Percentiles rank a stretch among this genome's conserved stretches.
These are phyloP conservation scores for Groenewaldozyma salmanticensis DNA, from an alignment of 805 yeast genomes.

Conservation along the genomic window DNA sequence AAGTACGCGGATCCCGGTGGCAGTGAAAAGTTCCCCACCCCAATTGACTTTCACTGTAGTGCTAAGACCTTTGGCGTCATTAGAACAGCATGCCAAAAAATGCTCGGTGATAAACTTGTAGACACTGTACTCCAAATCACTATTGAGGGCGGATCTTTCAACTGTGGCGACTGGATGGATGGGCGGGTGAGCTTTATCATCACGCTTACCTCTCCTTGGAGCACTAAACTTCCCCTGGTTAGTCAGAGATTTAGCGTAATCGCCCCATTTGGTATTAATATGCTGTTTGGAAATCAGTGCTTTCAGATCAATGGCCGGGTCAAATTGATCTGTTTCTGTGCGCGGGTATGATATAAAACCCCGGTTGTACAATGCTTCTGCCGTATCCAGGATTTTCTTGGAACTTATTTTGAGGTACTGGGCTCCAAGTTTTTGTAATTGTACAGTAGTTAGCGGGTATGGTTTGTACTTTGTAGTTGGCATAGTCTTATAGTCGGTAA, in stretches of 20 bases:
- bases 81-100: slow-evolving; percentile 85
- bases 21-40: slow-evolving; percentile 65
- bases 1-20: slow-evolving; percentile 65
- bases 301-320: slow-evolving; percentile 61
- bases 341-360: slow-evolving; percentile 94
- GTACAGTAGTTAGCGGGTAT: slow-evolving; percentile 88
- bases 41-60: slow-evolving; percentile 59
- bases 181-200: slow-evolving; percentile 97
- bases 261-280: slow-evolving; percentile 55
- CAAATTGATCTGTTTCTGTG: slow-evolving; percentile 91
- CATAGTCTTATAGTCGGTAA: slow-evolving; percentile 41
- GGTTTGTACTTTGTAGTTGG: slow-evolving; percentile 78
- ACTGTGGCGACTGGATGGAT: slow-evolving; percentile 66
- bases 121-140: slow-evolving; percentile 49
- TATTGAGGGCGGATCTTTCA: slow-evolving; percentile 11
- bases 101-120: slow-evolving; percentile 81
- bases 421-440: slow-evolving; percentile 80
- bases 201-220: slow-evolving; percentile 75
- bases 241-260: slow-evolving; percentile 44
- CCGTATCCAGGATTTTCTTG: slow-evolving; percentile 60
- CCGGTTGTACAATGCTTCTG: slow-evolving; percentile 75
- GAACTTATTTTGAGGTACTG: slow-evolving; percentile 66
- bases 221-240: slow-evolving; percentile 36
- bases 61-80: slow-evolving; percentile 73
- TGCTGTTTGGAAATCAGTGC: slow-evolving; percentile 53